phyloP scores from a whole-genome alignment of 306 rosid species.

The Luffa acutangula region DNA sequence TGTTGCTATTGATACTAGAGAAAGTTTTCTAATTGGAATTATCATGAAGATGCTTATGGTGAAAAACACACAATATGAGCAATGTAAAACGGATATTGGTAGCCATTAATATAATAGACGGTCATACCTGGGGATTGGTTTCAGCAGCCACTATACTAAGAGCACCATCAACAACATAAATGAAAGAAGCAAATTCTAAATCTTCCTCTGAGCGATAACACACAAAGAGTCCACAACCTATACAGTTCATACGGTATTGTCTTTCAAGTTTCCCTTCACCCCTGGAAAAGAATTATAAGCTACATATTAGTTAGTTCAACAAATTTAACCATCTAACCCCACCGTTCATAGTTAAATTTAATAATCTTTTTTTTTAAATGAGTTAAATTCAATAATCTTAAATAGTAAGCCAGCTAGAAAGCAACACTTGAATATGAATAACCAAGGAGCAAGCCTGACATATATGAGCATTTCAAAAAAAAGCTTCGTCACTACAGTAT shows the following conservation, averaged over 20 bases:
- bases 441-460: too few relatives aligned
- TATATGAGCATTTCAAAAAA: too few relatives aligned
- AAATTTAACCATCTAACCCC: too few relatives aligned
- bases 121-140: conserved; percentile 81
- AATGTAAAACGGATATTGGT: background rate
- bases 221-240: conserved; percentile 83
- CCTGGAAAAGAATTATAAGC: conserved; percentile 20
- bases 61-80: background rate
- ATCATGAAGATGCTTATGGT: background rate
- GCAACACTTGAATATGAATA: too few relatives aligned
- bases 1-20: too few relatives aligned
- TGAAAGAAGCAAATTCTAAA: conserved; percentile 44
- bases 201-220: conserved; percentile 83
- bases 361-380: too few relatives aligned
- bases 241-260: conserved; percentile 87
- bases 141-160: conserved; percentile 89
- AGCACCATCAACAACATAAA: conserved; percentile 53
- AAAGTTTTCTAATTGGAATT: too few relatives aligned
- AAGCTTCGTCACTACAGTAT: too few relatives aligned
- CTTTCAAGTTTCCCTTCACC: conserved; percentile 77
- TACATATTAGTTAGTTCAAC: background rate
- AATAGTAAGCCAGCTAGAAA: too few relatives aligned
- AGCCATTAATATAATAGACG: background rate
- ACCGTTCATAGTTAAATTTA: too few relatives aligned
- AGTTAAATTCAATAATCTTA: too few relatives aligned